Base-by-base conservation (phyloP, 2,329 filamentous ascomycete genomes). In the Pseudogymnoascus sp. region DNA sequence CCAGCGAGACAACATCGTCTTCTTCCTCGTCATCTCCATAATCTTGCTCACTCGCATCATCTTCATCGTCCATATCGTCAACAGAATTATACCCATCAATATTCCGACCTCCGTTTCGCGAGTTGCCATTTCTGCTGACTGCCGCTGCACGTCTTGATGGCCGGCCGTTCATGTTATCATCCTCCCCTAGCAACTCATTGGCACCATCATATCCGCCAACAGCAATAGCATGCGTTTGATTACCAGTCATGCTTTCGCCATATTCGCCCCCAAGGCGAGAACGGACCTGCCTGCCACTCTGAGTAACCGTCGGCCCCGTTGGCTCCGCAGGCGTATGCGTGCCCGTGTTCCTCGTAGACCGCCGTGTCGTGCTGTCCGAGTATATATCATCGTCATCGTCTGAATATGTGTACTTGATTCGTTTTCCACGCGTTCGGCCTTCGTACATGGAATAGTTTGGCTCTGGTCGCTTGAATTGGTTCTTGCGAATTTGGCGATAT, bases 381-480 rank as follows among this genome's bases (percentile, higher is more conserved):
- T 79, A 82, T 54, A 85, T 84, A 13, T 87, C 84, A 36, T 87
- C 69, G n/a, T 73, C 87, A 67, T 95, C 90, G 60, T 97, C 92
- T 0, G 92, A 95, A 71, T 90, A 99, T 0, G 91, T 99, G 71
- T 99, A 99, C 74, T 92, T 95, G 76, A 96, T 89, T 64, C 93
- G 89, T 79, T 99, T 97, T 62, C 94, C 94, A 63, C 94, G 86
- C 4, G 95, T 99, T 60, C 94, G 90, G 58, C 94, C 94, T 77
- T 99, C 94, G 73, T 99, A 99, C 62, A 96, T 79, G 0, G 92
- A 97, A 72, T 93, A 95, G 4, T 37, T 40, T 29, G 33, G 57
- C 21, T 59, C 57, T 5, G 57, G 57, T 5, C 57, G 17, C 57
- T 59, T 59, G 37, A 59, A 59, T 40, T 59, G 57, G 26, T 59